Conservation (phyloP, 2,329 filamentous ascomycete genomes). For the Monosporascus ibericus region DNA sequence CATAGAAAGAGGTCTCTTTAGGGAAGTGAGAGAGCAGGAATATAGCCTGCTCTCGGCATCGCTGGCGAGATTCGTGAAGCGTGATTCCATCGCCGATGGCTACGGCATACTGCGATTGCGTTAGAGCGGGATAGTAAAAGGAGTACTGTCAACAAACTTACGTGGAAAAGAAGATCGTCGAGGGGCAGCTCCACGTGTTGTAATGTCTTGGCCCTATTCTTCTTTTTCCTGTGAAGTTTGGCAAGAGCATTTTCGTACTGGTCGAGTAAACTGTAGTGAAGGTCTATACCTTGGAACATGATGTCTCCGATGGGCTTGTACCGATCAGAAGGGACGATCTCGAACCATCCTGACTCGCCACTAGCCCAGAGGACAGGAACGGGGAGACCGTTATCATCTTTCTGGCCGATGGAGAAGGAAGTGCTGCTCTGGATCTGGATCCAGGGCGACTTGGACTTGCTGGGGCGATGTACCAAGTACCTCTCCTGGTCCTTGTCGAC, state of each 20-base stretch:
- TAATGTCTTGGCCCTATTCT: slow-evolving; percentile 24
- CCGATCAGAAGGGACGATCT: slow-evolving; percentile 51
- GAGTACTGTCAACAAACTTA: slow-evolving; percentile 9
- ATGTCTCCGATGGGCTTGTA: slow-evolving; percentile 52
- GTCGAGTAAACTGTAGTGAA: slow-evolving; percentile 58
- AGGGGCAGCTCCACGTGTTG: slow-evolving; percentile 22
- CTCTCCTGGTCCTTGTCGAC: slow-evolving; percentile 37
- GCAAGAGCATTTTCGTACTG: slow-evolving; percentile 41
- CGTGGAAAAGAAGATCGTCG: slow-evolving; percentile 30
- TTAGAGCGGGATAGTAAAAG: neutral
- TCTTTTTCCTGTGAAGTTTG: slow-evolving; percentile 23
- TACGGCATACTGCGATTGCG: slow-evolving; percentile 39
- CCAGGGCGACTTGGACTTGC: slow-evolving; percentile 23
- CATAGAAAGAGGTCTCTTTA: slow-evolving; percentile 43
- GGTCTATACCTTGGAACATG: slow-evolving; percentile 56
- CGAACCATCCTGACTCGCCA: slow-evolving; percentile 62
- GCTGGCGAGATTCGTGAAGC: slow-evolving; percentile 40
- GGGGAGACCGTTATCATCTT: slow-evolving; percentile 38
- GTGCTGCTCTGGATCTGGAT: slow-evolving; percentile 49
- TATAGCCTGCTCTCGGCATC: slow-evolving; percentile 41
- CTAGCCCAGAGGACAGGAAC: slow-evolving; percentile 59
- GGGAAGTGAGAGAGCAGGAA: slow-evolving; percentile 49
- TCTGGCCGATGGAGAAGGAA: slow-evolving; percentile 48
- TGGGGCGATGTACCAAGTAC: slow-evolving; percentile 25
- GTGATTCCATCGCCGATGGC: slow-evolving; percentile 46